These are phyloP conservation scores for Cryphonectria naterciae DNA, from an alignment of 2,329 filamentous ascomycete genomes.

Conservation along the genomic window DNA sequence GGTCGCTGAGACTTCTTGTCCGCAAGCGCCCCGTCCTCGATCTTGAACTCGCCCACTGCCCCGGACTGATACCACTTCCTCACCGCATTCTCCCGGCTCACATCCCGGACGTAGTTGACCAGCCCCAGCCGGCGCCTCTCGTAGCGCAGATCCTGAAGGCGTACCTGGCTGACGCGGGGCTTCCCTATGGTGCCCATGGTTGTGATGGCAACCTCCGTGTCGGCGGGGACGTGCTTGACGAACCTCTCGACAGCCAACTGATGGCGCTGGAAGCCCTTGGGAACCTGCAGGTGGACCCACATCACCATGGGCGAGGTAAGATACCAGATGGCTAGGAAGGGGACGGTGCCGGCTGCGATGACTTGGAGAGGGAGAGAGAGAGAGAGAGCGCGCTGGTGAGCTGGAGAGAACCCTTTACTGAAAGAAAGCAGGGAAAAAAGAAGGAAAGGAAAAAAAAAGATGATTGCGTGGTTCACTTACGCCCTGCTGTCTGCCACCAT, in stretches of 20 bases:
- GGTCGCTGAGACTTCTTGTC: constrained; percentile 35
- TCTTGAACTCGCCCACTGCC: constrained; percentile 43
- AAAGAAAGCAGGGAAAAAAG: background rate
- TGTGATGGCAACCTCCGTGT: constrained; percentile 53
- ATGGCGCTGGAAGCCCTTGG: constrained; percentile 65
- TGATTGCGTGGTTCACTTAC: constrained; percentile 38
- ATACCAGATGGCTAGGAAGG: constrained; percentile 67
- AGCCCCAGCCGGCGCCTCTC: constrained; percentile 40
- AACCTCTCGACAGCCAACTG: constrained; percentile 59
- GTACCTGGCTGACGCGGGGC: constrained; percentile 47
- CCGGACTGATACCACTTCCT: constrained; percentile 44
- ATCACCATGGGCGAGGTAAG: constrained; percentile 72
- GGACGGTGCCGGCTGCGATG: constrained; percentile 63
- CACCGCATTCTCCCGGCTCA: constrained; percentile 34
- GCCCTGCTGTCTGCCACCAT: constrained; percentile 39
- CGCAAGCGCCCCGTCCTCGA: constrained; percentile 34
- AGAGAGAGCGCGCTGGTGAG: background rate
- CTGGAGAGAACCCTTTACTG: no score
- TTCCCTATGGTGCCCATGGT: constrained; percentile 61
- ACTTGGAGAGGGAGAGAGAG: constrained; percentile 48
- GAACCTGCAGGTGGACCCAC: constrained; percentile 71
- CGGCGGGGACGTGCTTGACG: constrained; percentile 49
- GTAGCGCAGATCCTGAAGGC: constrained; percentile 41
- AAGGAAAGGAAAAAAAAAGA: constrained; percentile 6
- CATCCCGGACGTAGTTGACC: constrained; percentile 44